Percentiles rank a stretch among this genome's conserved stretches.
Conservation (phyloP, 768 basidiomycete species). For the Suillus subaureus region DNA sequence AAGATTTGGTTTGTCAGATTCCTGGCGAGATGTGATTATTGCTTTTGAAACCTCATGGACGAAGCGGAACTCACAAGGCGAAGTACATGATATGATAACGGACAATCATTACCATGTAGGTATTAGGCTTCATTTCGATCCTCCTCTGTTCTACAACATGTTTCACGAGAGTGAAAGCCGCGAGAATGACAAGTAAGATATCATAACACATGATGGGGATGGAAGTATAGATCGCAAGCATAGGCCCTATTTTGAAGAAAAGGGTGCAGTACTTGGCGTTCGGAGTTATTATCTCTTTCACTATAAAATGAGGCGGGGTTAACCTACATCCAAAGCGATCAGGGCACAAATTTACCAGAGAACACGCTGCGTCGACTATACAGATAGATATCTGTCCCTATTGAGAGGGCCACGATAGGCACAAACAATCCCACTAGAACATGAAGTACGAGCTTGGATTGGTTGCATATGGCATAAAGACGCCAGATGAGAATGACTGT, state of each 20-base stretch:
- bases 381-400: slow-evolving; percentile 1
- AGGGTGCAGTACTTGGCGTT: background rate
- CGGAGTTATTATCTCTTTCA: background rate
- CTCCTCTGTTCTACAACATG: background rate
- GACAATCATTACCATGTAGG: slow-evolving; percentile 1
- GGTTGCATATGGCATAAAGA: slow-evolving; percentile 1
- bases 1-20: slow-evolving; percentile 1
- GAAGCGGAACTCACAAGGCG: background rate
- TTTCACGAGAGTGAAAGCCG: background rate
- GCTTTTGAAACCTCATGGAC: background rate
- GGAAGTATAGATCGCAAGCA: background rate
- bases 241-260: background rate
- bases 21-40: background rate
- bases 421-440: background rate
- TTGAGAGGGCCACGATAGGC: background rate
- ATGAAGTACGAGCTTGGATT: background rate
- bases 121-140: background rate
- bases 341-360: background rate
- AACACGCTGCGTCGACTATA: background rate
- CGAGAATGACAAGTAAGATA: background rate
- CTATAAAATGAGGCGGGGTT: background rate
- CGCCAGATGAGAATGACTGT: slow-evolving; percentile 7
- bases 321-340: background rate
- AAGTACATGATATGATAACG: slow-evolving; percentile 1
- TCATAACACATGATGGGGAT: slow-evolving; percentile 1